Evolutionary conservation across 2,329 filamentous ascomycete species (phyloP), one percentile per base, ranked within the genome.

Genomic region (Colletotrichum melonis): DNA sequence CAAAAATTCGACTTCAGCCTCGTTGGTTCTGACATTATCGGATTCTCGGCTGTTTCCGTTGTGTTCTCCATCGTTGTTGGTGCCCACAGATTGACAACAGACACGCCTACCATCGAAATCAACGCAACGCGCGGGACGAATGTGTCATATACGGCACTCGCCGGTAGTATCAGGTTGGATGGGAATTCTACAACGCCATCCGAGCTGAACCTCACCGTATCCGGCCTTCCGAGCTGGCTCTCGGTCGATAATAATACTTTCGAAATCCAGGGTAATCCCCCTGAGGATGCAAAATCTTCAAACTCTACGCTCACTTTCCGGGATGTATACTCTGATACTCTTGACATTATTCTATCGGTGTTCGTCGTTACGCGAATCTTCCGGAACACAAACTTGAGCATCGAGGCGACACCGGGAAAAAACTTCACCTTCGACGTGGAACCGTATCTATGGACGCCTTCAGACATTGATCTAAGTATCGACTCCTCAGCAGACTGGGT

Each of bases 11-110:
- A 88, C 24, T 88, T 98, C 70, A 87, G 90, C 73, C 85, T 97
- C 7, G 90, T 97, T 63, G 94, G 94, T 1, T 96, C 93, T 1
- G 93, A 97, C 79, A 89, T 95, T 22, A 85, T 89, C n/a, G 94
- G 94, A 1, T 98, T 95, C 79, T 89, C 93, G 5, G 92, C 91
- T 1, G 87, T 89, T 11, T 88, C 89, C 1, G 79, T 93, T 65
- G 83, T 86, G 0, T 97, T 97, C 80, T 90, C 91, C 6, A 88
- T 98, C 46, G 86, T 92, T 2, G 91, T 97, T 24, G 92, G 92
- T 58, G 89, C 86, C 65, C 93, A 95, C 80, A 88, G 92, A 76
- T 84, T 97, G 54, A 88, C 88, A 1, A 92, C 93, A 74, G 87
- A 88, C 2, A 86, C 90, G 11, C 87, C 88, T 6, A 79, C 86